Evolutionary conservation across 306 rosid genomes (phyloP).

Genomic region (Sicyos edulis): DNA sequence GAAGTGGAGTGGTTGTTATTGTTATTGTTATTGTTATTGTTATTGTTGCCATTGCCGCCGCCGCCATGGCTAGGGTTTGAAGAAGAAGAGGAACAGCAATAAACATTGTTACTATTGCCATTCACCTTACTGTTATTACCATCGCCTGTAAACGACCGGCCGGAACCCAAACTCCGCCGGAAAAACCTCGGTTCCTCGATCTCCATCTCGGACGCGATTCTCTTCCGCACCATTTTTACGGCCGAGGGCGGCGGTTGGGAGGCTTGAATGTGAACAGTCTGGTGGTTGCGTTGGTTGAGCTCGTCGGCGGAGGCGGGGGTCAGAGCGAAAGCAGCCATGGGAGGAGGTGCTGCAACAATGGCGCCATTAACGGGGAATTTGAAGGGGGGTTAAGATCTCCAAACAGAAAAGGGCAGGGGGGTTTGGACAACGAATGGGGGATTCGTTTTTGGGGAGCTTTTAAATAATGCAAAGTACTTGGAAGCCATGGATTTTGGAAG

Average conservation of each 20-base stretch:
- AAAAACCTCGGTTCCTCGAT: constrained; percentile 33
- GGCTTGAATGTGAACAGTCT: background rate
- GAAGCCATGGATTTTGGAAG: constrained; percentile 55
- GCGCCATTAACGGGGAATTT: constrained; percentile 14
- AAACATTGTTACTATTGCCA: background rate
- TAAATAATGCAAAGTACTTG: constrained; percentile 33
- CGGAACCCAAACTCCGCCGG: constrained; percentile 33
- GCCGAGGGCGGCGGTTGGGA: background rate
- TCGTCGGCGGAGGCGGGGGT: background rate
- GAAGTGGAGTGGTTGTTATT: constrained; percentile 71
- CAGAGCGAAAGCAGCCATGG: constrained; percentile 65
- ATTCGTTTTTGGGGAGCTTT: constrained; percentile 32
- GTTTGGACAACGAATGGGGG: constrained; percentile 66
- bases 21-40: too few relatives aligned
- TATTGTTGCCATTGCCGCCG: too few relatives aligned
- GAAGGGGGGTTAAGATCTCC: background rate
- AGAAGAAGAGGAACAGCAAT: constrained; percentile 9
- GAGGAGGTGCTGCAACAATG: background rate
- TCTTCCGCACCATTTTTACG: constrained; percentile 55
- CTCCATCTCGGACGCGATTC: constrained; percentile 91
- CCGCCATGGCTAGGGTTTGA: constrained; percentile 22
- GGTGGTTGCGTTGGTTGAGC: background rate
- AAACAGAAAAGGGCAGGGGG: constrained; percentile 5
- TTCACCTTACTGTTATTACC: too few relatives aligned
- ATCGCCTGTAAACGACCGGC: background rate